Percentiles rank a stretch among this genome's conserved stretches.
Conservation (phyloP, 2,329 filamentous ascomycete species). For the Amauroascus niger region DNA sequence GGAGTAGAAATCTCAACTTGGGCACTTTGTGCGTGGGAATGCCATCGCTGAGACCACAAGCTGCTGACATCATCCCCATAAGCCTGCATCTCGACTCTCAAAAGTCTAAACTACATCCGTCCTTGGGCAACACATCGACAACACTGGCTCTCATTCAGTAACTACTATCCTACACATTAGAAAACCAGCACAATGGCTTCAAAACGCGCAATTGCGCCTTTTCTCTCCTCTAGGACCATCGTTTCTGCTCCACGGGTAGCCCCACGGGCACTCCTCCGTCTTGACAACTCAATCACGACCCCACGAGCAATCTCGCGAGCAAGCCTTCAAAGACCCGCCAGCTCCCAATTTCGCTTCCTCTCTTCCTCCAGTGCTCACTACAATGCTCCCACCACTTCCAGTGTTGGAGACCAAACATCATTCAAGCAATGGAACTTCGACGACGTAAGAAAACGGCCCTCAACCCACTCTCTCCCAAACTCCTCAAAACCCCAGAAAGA, state of each 20-base stretch:
- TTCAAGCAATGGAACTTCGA: constrained; percentile 18
- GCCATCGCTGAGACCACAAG: too few relatives aligned
- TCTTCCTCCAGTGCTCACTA: constrained; percentile 1
- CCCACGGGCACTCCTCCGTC: neutral
- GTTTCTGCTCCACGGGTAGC: neutral
- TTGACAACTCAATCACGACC: neutral
- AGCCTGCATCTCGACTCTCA: neutral
- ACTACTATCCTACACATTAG: neutral
- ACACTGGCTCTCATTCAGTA: too few relatives aligned
- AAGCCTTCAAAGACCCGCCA: neutral
- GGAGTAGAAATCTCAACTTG: neutral
- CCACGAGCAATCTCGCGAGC: neutral
- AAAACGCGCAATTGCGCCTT: constrained; percentile 1
- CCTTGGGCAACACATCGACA: too few relatives aligned
- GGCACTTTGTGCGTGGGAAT: too few relatives aligned
- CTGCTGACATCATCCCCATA: constrained; percentile 6
- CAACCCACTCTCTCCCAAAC: too few relatives aligned
- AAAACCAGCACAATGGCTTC: constrained; percentile 5
- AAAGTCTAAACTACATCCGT: too few relatives aligned
- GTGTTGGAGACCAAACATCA: neutral
- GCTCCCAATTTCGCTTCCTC: neutral
- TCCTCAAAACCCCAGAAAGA: neutral
- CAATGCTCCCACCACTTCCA: neutral
- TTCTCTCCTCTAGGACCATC: constrained; percentile 1
- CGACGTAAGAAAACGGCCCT: constrained; percentile 15